Base-by-base conservation (phyloP, 352 stramenopile species). In the Blastocystis sp. region DNA sequence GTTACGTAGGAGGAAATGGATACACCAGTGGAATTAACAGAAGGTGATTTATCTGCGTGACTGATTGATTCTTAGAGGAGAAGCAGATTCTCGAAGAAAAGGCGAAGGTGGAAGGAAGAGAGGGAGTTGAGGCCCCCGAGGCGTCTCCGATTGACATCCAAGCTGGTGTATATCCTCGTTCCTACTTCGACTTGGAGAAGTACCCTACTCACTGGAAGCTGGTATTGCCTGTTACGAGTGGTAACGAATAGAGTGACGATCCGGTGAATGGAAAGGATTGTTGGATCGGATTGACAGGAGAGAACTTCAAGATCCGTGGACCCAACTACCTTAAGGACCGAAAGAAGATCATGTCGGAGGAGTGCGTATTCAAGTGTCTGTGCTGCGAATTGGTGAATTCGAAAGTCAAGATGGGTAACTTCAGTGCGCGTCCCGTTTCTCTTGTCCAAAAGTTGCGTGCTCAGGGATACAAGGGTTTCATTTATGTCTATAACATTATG, bases 401-500 rank as follows among this genome's bases (percentile, higher is more conserved):
- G 6, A 40, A 69, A 7, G 67, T 24, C 21, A 14, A 29, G 8
- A 69, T 48, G 21, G 44, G 67, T 34, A 11, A 78, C 29, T 78
- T 78, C 21, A 64, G 67, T 36, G 4, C 4, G n/a, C 29, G 38
- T 69, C 29, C 32, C 8, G 9, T 61, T 11, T 78, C 67, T 32
- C 51, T 78, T 9, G 67, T 78, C 7, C 46, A 78, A n/a, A 78
- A 64, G 38, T n/a, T 64, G 14, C 21, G 46, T 21, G n/a, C 21
- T 11, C 21, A 78, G 46, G 67, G 67, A 69, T 78, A 57, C 51
- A 78, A 78, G 51, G 67, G 51, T 36, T 56, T 57, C n/a, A 56
- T 78, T 48, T 78, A 64, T 56, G 67, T 78, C 9, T 78, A 78
- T 24, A 78, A 78, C 51, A 78, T 78, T 27, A 78, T 78, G 67